Percentiles rank a stretch among this genome's conserved stretches.
phyloP scores from a whole-genome alignment of 2,329 filamentous ascomycete species.

The Trichoderma endophyticum region DNA sequence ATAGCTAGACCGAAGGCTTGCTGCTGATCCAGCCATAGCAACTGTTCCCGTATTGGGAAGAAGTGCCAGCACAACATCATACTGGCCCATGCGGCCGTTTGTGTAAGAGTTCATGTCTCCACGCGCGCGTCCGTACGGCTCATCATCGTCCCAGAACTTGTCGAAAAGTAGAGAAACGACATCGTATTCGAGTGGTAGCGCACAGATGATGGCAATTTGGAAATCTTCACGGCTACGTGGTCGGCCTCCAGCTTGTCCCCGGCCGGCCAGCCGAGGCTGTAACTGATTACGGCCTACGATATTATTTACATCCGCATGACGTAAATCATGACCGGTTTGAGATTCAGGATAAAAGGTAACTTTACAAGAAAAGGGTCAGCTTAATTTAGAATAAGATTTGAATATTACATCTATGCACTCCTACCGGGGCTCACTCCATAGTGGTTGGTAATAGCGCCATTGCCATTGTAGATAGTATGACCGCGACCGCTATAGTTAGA shows the following conservation, averaged over 20 bases:
- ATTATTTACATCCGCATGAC: background rate
- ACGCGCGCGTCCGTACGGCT: conserved; percentile 23
- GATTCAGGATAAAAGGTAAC: background rate
- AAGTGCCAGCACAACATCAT: conserved; percentile 17
- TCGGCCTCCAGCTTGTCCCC: background rate
- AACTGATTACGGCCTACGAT: background rate
- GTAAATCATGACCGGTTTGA: background rate
- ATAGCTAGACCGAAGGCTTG: background rate
- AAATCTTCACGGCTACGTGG: background rate
- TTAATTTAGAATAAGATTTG: background rate
- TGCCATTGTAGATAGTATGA: background rate
- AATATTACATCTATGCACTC: background rate
- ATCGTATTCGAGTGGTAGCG: background rate
- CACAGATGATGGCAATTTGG: background rate
- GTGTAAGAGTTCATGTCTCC: conserved; percentile 32
- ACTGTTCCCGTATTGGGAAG: background rate
- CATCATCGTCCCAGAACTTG: conserved; percentile 19
- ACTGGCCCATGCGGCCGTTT: conserved; percentile 22
- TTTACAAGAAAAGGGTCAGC: background rate
- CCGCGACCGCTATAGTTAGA: background rate
- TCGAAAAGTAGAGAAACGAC: conserved; percentile 17
- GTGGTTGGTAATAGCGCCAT: background rate
- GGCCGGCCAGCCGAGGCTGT: no score
- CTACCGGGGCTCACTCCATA: no score
- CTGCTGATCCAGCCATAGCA: background rate